Evolutionary conservation across 2,329 filamentous ascomycete species (phyloP).

Genomic region (Capronia coronata): DNA sequence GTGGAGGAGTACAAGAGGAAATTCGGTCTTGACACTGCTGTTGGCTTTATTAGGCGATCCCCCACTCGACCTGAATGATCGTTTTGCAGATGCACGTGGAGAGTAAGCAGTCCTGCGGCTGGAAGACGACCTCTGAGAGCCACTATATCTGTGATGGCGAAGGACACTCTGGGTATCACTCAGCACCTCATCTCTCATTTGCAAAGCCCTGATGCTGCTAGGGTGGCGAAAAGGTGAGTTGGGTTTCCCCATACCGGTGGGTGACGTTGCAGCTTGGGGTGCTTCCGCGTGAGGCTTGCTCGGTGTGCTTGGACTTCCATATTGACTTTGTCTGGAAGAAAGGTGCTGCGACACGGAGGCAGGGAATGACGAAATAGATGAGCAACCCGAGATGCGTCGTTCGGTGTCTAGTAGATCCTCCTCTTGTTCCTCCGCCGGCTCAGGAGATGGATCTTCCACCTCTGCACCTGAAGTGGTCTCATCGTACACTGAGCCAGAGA

Average conservation of each 20-base stretch:
- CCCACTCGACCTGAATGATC: conserved; percentile 15
- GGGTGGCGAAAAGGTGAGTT: conserved; percentile 40
- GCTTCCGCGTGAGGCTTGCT: conserved; percentile 5
- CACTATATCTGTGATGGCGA: conserved; percentile 27
- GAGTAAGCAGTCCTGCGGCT: conserved; percentile 23
- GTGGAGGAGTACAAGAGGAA: conserved; percentile 56
- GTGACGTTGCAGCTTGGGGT: neutral
- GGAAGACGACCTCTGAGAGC: conserved; percentile 23
- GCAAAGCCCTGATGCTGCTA: conserved; percentile 41
- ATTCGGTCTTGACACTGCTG: conserved; percentile 41
- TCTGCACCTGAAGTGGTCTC: conserved; percentile 10
- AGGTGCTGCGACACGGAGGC: conserved; percentile 22
- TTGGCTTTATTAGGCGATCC: conserved; percentile 17
- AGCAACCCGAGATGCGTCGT: conserved; percentile 19
- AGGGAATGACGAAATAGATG: conserved; percentile 28
- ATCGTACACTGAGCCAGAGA: conserved; percentile 19
- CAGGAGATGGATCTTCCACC: conserved; percentile 5
- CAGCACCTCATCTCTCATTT: conserved; percentile 38
- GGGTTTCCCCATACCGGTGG: conserved; percentile 26
- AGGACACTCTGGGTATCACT: conserved; percentile 37
- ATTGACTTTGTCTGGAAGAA: conserved; percentile 10
- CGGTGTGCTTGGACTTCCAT: conserved; percentile 15
- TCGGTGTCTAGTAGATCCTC: conserved; percentile 4
- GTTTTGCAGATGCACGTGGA: conserved; percentile 23
- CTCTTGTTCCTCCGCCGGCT: conserved; percentile 5